These are phyloP conservation scores for Oldenlandia corymbosa DNA, from an alignment of 257 asterid species.

Conservation along the genomic window DNA sequence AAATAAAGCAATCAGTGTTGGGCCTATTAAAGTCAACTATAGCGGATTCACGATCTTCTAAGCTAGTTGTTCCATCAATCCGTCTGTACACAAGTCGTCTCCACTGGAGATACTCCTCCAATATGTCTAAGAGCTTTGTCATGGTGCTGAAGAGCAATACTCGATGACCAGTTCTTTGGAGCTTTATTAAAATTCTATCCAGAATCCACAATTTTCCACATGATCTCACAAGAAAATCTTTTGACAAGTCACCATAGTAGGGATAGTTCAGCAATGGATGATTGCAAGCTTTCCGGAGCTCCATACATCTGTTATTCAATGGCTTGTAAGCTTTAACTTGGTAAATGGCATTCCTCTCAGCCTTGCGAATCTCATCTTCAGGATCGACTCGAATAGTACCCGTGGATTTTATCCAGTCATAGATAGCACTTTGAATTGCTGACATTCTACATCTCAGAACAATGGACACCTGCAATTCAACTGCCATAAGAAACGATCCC, in stretches of 20 bases:
- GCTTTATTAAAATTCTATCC: conserved; percentile 85
- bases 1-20: conserved; percentile 83
- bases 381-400: conserved; percentile 96
- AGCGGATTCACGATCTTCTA: conserved; percentile 98
- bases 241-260: conserved; percentile 74
- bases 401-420: conserved; percentile 97
- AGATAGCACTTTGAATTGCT: conserved; percentile 84
- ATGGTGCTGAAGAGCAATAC: conserved; percentile 95
- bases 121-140: conserved; percentile 95
- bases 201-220: conserved; percentile 96
- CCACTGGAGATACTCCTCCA: conserved; percentile 99
- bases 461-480: conserved; percentile 77
- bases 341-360: conserved; percentile 66
- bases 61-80: conserved; percentile 94
- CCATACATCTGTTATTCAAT: conserved; percentile 93
- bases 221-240: conserved; percentile 92
- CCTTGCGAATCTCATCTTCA: conserved; percentile 82
- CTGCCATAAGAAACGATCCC: conserved; percentile 26
- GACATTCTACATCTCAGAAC: conserved; percentile 96
- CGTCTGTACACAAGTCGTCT: conserved; percentile 89
- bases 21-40: conserved; percentile 92
- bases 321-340: conserved; percentile 75
- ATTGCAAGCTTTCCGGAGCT: conserved; percentile 91
- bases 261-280: conserved; percentile 97
- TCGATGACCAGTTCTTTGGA: conserved; percentile 90